Percentiles rank a stretch among this genome's conserved stretches.
Conservation (phyloP, 139 green algal genomes). For the Chlorella vulgaris region DNA sequence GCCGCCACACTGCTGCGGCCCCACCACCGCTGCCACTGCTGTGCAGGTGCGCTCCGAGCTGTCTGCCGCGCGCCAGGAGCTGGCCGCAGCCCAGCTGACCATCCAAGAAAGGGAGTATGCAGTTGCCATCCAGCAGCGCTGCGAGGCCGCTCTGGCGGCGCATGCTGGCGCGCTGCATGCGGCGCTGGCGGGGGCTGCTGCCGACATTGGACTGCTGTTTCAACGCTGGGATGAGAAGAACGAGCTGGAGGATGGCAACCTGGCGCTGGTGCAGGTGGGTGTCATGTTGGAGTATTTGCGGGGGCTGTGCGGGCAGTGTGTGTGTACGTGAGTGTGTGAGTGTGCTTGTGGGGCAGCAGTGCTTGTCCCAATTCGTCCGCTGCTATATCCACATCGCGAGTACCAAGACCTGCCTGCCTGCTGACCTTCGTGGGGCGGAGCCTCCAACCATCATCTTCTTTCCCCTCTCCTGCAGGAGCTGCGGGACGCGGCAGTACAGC, state of each 20-base stretch:
- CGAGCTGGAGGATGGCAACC: conserved; percentile 48
- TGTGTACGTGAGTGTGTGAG: background rate
- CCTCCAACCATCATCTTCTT: too few relatives aligned
- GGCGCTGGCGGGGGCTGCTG: conserved; percentile 32
- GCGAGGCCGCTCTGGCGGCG: conserved; percentile 38
- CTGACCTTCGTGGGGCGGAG: too few relatives aligned
- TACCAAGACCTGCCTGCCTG: too few relatives aligned
- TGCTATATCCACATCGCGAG: too few relatives aligned
- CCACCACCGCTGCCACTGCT: background rate
- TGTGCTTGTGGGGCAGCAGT: too few relatives aligned
- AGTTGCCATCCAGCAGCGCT: conserved; percentile 46
- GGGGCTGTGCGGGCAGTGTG: background rate
- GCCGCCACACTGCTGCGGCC: background rate
- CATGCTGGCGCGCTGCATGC: conserved; percentile 39
- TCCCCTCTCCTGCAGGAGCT: conserved; percentile 27
- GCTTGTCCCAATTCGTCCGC: too few relatives aligned
- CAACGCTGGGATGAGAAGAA: conserved; percentile 41
- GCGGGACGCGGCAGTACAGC: background rate
- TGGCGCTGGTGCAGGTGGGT: conserved; percentile 30
- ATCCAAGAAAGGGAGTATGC: conserved; percentile 53
- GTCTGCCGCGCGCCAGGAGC: conserved; percentile 27
- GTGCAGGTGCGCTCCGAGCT: conserved; percentile 41
- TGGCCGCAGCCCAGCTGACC: conserved; percentile 24
- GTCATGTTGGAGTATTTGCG: too few relatives aligned
- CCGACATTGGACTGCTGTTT: conserved; percentile 42